Percentiles rank a stretch among this genome's conserved stretches.
Evolutionary conservation across 2,329 filamentous ascomycete genomes (phyloP).

Genomic region (Fusarium sambucinum): DNA sequence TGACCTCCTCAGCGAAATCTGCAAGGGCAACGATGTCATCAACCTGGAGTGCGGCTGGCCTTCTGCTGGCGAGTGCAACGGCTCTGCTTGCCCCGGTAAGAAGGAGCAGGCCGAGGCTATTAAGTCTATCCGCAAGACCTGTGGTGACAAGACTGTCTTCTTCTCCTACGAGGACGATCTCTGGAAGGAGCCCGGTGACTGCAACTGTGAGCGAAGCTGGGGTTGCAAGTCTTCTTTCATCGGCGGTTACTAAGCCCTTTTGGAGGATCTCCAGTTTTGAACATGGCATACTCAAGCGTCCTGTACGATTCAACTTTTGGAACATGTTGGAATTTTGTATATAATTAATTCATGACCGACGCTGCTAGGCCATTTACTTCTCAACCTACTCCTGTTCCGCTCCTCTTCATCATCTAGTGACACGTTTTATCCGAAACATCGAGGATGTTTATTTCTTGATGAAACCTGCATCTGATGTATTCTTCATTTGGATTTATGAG

Average conservation of each 20-base stretch:
- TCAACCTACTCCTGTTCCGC: conserved; percentile 24
- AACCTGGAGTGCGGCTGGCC: conserved; percentile 96
- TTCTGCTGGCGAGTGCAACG: conserved; percentile 75
- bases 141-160: conserved; percentile 78
- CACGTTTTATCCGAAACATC: conserved; percentile 19
- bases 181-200: conserved; percentile 82
- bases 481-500: conserved; percentile 21
- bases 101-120: conserved; percentile 79
- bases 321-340: conserved; percentile 49
- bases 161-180: conserved; percentile 84
- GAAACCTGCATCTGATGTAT: conserved; percentile 18
- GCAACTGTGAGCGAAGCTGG: conserved; percentile 84
- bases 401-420: conserved; percentile 18
- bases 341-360: conserved; percentile 46
- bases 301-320: conserved; percentile 30
- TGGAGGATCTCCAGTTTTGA: conserved; percentile 17
- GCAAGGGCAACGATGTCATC: conserved; percentile 77
- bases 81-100: conserved; percentile 74
- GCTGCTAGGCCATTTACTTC: conserved; percentile 43
- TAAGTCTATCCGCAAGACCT: conserved; percentile 72
- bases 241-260: conserved; percentile 26
- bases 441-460: conserved; percentile 23
- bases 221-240: conserved; percentile 61
- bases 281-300: conserved; percentile 42
- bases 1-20: conserved; percentile 75